Base-by-base conservation (phyloP, 805 yeast genomes). In the Jamesozyma hellenica region DNA sequence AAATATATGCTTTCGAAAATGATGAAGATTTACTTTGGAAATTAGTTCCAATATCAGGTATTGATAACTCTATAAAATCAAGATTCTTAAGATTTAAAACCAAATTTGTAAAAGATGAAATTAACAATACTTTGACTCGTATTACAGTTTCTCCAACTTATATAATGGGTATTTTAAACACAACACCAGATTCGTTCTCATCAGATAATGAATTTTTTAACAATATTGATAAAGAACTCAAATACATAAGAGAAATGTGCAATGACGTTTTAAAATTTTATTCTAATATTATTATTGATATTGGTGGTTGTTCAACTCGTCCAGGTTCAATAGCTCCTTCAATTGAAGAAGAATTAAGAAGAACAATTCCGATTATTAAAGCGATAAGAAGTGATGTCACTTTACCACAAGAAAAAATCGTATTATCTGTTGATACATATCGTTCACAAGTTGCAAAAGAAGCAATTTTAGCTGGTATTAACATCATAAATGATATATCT, bases 231-330 rank as follows among this genome's bases (percentile, higher is more conserved):
- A 59, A 61, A 10, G 67, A 77, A 2, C 53, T 79, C 21, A 52
- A 50, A 0, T 62, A 65, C 18, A 82, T 80, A 0, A 55, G 61
- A 31, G 46, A 60, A 29, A 70, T 83, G 69, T 69, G 75, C 5
- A 50, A 57, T 0, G 63, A 70, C 17, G 87, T 85, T 1, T 84
- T 87, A n/a, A 67, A 68, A 21, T 34, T 55, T 14, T 50, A 47
- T 33, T 52, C 54, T 3, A 35, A 28, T 14, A 36, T 61, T 10
- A 82, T 92, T 25, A 68, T 92, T 29, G 98, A 92, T 58, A 71
- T 92, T 40, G 98, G 98, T 8, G 98, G 98, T 2, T 84, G 86
- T 42, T 85, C 96, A 1, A 92, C 98, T 0, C 71, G 94, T 37
- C 98, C 98, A 0, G 85, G 86, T 1, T 75, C 94, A 1, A 52